Base-by-base conservation (phyloP, 2,329 filamentous ascomycete species). In the Kalmusia sp. region DNA sequence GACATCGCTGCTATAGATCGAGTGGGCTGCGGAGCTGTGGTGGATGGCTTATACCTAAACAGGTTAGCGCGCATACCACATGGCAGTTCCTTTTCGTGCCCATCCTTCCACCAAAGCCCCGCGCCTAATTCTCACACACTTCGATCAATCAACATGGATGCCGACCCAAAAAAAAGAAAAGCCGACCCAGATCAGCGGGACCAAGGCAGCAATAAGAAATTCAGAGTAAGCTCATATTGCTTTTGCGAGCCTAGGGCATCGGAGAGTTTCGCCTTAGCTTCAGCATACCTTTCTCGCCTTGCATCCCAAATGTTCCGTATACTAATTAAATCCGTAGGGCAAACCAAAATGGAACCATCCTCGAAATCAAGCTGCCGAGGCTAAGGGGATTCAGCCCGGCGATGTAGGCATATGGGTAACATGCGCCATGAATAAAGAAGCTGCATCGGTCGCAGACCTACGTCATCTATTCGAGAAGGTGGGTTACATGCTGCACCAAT, bases 321-420 rank as follows among this genome's bases (percentile, higher is more conserved):
- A 31, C 64, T 71, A 51, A 70, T 49, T 33, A 9, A 49, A 30
- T 38, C 6, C 9, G 19, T 45, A 79, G 76, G 72, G 69, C 14
- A 79, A 76, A 65, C 79, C 75, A 65, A 71, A 76, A 62, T 79
- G 78, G 78, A 71, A 69, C 17, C 70, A 72, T 54, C 75, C 76
- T 33, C 70, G 69, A 49, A 72, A 64, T 57, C 64, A 70, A 11
- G 67, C 60, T 24, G 61, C 64, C 28, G 66, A 74, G 43, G 57
- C 49, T 41, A 69, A 67, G 11, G 62, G 62, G 28, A 80, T 92
- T 41, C 84, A 90, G 62, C 79, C 87, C 4, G 89, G 89, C 4
- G 88, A 92, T 65, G 79, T 82, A 47, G 90, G 90, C 4, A 86
- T 93, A 53, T 93, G 89, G 89, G 87, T 88, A 24, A 92, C 90